A percentile compares a stretch with the other conserved stretches of the same genome.
These are phyloP conservation scores for Dioscorea dumetorum DNA, from an alignment of 106 monocot species.

Conservation along the genomic window DNA sequence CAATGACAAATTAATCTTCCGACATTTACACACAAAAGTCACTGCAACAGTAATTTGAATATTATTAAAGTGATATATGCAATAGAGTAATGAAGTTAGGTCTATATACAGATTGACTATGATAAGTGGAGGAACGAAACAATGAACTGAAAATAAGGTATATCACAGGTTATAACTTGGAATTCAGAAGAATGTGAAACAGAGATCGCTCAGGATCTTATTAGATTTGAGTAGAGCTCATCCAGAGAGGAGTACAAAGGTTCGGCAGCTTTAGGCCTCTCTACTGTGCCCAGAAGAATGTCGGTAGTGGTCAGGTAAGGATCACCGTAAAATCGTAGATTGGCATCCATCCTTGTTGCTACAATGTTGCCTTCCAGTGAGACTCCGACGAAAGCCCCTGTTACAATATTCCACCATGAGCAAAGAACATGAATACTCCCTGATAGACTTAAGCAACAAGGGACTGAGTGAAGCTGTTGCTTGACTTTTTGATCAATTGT, in stretches of 20 bases:
- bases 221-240: conserved; percentile 27
- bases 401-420: neutral
- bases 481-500: no score
- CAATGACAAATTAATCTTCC: no score
- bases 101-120: no score
- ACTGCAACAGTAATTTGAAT: no score
- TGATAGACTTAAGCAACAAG: neutral
- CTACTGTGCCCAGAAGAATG: conserved; percentile 52
- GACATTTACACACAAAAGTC: no score
- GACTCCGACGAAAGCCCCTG: conserved; percentile 68
- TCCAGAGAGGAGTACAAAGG: conserved; percentile 50
- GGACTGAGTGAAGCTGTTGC: no score
- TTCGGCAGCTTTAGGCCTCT: conserved; percentile 47
- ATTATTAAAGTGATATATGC: no score
- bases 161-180: no score
- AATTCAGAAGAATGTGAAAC: no score
- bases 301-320: conserved; percentile 43
- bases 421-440: neutral
- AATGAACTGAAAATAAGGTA: no score
- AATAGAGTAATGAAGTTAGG: no score
- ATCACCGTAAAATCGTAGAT: conserved; percentile 59
- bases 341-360: conserved; percentile 38
- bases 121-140: no score
- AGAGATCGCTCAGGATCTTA: conserved; percentile 5
- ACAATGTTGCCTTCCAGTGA: conserved; percentile 62